These are phyloP conservation scores for Alternaria sp. DNA, from an alignment of 2,329 filamentous ascomycete species.

Conservation along the genomic window DNA sequence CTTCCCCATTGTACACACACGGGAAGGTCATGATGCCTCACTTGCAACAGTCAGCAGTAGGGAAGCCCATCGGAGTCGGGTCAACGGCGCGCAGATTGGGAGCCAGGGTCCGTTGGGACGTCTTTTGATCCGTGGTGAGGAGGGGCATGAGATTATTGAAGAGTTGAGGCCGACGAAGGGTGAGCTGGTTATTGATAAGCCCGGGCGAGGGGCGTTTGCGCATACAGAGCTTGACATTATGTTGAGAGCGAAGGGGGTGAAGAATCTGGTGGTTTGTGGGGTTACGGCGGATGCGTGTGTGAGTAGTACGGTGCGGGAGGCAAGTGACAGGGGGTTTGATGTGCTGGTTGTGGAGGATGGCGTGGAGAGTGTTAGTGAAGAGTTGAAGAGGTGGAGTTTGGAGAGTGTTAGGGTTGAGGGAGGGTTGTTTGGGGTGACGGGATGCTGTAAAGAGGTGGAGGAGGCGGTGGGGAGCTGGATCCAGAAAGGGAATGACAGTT, in stretches of 20 bases:
- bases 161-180: slow-evolving; percentile 58
- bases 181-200: slow-evolving; percentile 63
- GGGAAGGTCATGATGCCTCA: slow-evolving; percentile 62
- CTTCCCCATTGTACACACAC: slow-evolving; percentile 58
- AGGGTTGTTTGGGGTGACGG: slow-evolving; percentile 39
- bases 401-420: slow-evolving; percentile 36
- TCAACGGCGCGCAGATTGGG: slow-evolving; percentile 61
- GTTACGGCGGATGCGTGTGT: slow-evolving; percentile 65
- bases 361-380: slow-evolving; percentile 39
- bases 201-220: slow-evolving; percentile 60
- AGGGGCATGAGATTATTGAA: slow-evolving; percentile 63
- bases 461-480: slow-evolving; percentile 35
- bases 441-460: slow-evolving; percentile 25
- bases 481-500: background rate
- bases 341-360: slow-evolving; percentile 60
- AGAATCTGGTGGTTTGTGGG: slow-evolving; percentile 60
- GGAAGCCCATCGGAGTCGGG: slow-evolving; percentile 61
- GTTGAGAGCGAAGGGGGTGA: slow-evolving; percentile 58
- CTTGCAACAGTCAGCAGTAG: slow-evolving; percentile 63
- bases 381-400: slow-evolving; percentile 39
- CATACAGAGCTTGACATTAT: slow-evolving; percentile 62
- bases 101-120: slow-evolving; percentile 62
- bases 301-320: slow-evolving; percentile 62
- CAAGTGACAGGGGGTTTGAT: slow-evolving; percentile 63
- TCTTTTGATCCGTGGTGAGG: slow-evolving; percentile 64